phyloP scores from a whole-genome alignment of 768 basidiomycete genomes.

The Rubroboletus satanas region DNA sequence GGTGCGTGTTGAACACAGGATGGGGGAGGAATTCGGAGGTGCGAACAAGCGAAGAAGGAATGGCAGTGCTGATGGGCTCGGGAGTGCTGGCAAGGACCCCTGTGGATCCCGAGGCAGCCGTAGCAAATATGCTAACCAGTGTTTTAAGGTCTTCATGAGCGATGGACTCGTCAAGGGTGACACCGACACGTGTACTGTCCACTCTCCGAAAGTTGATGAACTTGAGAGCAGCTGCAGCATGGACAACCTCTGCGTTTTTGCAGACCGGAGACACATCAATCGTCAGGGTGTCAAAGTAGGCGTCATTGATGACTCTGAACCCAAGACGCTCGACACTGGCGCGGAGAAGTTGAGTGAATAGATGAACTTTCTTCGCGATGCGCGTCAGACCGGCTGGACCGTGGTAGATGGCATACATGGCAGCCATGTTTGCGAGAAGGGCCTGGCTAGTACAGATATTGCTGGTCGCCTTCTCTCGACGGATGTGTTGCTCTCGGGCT shows the following conservation, averaged over 20 bases:
- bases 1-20: slow-evolving; percentile 92
- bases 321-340: slow-evolving; percentile 65
- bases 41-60: slow-evolving; percentile 56
- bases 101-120: slow-evolving; percentile 50
- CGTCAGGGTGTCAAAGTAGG: slow-evolving; percentile 90
- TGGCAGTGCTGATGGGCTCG: slow-evolving; percentile 36
- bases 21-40: slow-evolving; percentile 75
- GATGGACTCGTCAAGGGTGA: slow-evolving; percentile 92
- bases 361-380: slow-evolving; percentile 90
- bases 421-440: slow-evolving; percentile 97
- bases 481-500: slow-evolving; percentile 97
- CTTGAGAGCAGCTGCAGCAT: slow-evolving; percentile 56
- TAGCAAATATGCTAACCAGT: slow-evolving; percentile 78
- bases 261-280: slow-evolving; percentile 64
- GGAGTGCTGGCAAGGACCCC: slow-evolving; percentile 47
- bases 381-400: slow-evolving; percentile 80
- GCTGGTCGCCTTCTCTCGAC: slow-evolving; percentile 96
- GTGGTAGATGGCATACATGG: slow-evolving; percentile 98
- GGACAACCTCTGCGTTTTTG: slow-evolving; percentile 57
- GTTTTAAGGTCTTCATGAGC: slow-evolving; percentile 67
- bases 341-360: slow-evolving; percentile 75
- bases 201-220: slow-evolving; percentile 84
- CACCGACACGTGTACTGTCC: slow-evolving; percentile 71
- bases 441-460: slow-evolving; percentile 99
- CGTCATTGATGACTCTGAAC: slow-evolving; percentile 62